Evolutionary conservation across 2,329 filamentous ascomycete species (phyloP), one percentile per base, ranked within the genome.

Genomic region (Dryadomyces quercivorus): DNA sequence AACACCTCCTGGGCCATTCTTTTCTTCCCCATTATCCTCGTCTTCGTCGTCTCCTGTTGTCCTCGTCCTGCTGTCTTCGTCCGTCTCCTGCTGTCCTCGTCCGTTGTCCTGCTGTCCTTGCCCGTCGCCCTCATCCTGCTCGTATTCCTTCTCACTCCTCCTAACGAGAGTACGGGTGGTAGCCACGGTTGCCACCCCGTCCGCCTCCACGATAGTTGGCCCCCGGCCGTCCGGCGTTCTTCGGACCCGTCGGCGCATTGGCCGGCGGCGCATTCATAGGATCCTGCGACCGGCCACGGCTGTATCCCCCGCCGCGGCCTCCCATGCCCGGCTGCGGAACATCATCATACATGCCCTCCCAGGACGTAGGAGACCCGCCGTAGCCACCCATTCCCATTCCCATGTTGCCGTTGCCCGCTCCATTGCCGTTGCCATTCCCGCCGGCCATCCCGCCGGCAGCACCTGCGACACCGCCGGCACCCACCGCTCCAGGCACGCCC

Each of bases 261-360:
- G 86, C 84, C 20, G 88, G 88, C 15, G 84, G 81, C 8, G 72
- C 81, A 59, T 79, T 80, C 55, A 69, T 72, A 2, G 78, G 78
- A 57, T 80, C 76, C 31, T 47, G 43, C 31, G 43, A 47, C 34
- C 44, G 51, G 34, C 22, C 53, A 4, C 66, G 60, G 36, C 62
- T 63, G 49, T 65, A 63, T 59, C 68, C 65, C 64, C 66, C 64
- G 61, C 68, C 65, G 64, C 66, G n/a, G 26, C 77, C 77, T 66
- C 72, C 72, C 72, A 76, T 78, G 51, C 76, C 77, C 5, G 88
- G 88, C 65, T 92, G 88, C 16, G 90, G 91, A 2, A 91, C 88
- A 66, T 96, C 92, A 66, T 97, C 92, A 68, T 96, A 97, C 90
- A 95, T 95, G 64, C 92, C 92, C 68, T 97, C 92, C 90, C 91